Evolutionary conservation across 805 yeast genomes (phyloP), one percentile per base, ranked within the genome.

Genomic region (Myxozyma melibiosi): DNA sequence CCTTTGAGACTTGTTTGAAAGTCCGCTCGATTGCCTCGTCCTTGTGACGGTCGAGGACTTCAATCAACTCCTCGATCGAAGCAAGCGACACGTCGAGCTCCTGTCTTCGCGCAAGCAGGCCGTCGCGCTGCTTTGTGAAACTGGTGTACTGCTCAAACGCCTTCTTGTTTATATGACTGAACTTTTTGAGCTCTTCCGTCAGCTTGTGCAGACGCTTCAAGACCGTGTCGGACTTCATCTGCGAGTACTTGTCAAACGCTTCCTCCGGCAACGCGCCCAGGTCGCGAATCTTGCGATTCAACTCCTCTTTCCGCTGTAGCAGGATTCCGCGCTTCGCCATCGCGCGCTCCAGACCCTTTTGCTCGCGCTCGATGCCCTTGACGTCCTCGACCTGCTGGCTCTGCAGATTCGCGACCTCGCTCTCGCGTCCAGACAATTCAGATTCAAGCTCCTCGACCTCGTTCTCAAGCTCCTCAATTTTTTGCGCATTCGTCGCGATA

Each of bases 241-340:
- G 69, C 34, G 76, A 78, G 65, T 77, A 81, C 33, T 71, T 67
- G 13, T 77, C 77, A 63, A 88, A 84, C 0, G 94, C 90, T 52
- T 88, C 90, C 66, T 90, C 97, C 0, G 97, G 92, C 16, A 92
- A 75, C 2, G 87, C 88, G n/a, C 97, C 97, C 39, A 91, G 73
- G 40, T 88, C 96, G 59, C 91, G 78, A 30, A 90, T 84, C 66
- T 82, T 87, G 57, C 79, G 81, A 62, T 84, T 85, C 24, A 88
- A 71, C 62, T 88, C 95, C 47, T 86, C 88, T 57, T 88, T 79
- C 62, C 96, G 79, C 41, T 77, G 74, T 3, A 74, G 68, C 47
- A 89, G 71, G 3, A 85, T 68, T 1, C 86, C 76, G 62, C 84
- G 87, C 66, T 81, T 85, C 20, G 86, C 79, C 62, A 86, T 73